Evolutionary conservation across 2,329 filamentous ascomycete species (phyloP).

Genomic region (Corniculantispora saksenae): DNA sequence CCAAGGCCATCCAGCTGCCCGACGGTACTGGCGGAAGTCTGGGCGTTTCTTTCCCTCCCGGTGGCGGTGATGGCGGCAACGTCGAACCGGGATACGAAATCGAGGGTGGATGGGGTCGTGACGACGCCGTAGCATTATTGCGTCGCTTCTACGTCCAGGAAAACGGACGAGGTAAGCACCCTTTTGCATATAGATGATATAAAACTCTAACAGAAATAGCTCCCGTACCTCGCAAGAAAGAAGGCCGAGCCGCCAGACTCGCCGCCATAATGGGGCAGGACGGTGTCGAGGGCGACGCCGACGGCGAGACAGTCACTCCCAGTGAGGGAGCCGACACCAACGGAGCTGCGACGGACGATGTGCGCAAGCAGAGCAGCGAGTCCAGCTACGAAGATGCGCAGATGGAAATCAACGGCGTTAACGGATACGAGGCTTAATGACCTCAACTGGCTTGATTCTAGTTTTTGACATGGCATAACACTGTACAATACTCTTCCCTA

Average conservation of each 20-base stretch:
- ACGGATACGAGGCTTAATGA: conserved; percentile 2
- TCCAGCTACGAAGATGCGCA: conserved; percentile 7
- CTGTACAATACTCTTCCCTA: conserved; percentile 8
- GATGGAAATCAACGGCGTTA: neutral
- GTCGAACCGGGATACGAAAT: conserved; percentile 80
- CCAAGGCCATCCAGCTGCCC: conserved; percentile 37
- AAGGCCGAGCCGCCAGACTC: conserved; percentile 54
- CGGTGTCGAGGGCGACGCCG: conserved; percentile 23
- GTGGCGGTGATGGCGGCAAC: conserved; percentile 60
- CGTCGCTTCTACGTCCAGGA: conserved; percentile 97
- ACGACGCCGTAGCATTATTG: conserved; percentile 90
- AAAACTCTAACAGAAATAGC: conserved; percentile 35
- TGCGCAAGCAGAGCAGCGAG: conserved; percentile 10
- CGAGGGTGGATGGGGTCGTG: conserved; percentile 82
- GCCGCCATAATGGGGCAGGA: conserved; percentile 53
- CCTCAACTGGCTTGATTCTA: neutral
- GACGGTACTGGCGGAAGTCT: conserved; percentile 37
- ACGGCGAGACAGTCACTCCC: conserved; percentile 12
- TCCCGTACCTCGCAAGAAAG: conserved; percentile 56
- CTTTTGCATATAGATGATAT: neutral
- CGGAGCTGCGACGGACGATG: conserved; percentile 4
- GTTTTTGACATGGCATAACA: conserved; percentile 3
- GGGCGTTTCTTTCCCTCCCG: conserved; percentile 38
- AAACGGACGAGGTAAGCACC: conserved; percentile 76
- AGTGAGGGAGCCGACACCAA: conserved; percentile 10